These are phyloP conservation scores for Aspergillus tamarii DNA, from an alignment of 2,329 filamentous ascomycete genomes.

Conservation along the genomic window DNA sequence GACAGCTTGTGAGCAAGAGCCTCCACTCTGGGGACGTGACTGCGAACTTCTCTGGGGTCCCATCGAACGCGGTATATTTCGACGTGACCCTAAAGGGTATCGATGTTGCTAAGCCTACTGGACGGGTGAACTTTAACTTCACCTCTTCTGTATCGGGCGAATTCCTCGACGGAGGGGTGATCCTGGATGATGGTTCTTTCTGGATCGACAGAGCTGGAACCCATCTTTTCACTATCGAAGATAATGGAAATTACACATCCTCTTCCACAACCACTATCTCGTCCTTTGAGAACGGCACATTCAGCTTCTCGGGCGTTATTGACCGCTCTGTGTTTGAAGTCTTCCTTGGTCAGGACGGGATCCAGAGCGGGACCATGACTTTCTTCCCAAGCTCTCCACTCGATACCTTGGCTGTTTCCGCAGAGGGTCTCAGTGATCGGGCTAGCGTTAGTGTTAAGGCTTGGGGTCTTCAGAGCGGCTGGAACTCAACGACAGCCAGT, in stretches of 20 bases:
- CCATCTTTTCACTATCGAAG: conserved; percentile 46
- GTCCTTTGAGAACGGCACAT: conserved; percentile 32
- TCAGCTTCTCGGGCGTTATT: conserved; percentile 53
- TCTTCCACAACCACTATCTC: conserved; percentile 49
- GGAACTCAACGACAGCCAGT: conserved; percentile 25
- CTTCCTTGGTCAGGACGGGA: conserved; percentile 56
- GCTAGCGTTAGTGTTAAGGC: conserved; percentile 8
- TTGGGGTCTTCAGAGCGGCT: conserved; percentile 34
- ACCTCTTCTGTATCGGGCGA: conserved; percentile 54
- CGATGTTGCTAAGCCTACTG: conserved; percentile 34
- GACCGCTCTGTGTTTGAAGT: conserved; percentile 60
- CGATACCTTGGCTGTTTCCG: conserved; percentile 28
- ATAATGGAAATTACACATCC: conserved; percentile 60
- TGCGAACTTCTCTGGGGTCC: conserved; percentile 55
- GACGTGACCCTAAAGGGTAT: conserved; percentile 56
- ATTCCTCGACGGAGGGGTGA: conserved; percentile 52
- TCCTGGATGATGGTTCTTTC: conserved; percentile 54
- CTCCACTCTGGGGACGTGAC: conserved; percentile 50
- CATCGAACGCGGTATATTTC: conserved; percentile 58
- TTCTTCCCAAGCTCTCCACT: conserved; percentile 53
- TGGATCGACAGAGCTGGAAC: conserved; percentile 56
- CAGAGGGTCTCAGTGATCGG: conserved; percentile 7
- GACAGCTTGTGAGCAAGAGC: conserved; percentile 23
- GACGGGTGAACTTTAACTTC: conserved; percentile 58
- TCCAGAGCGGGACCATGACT: conserved; percentile 53